Conservation (phyloP, 345 rosid genomes). For the Eucalyptus sideroxylon region DNA sequence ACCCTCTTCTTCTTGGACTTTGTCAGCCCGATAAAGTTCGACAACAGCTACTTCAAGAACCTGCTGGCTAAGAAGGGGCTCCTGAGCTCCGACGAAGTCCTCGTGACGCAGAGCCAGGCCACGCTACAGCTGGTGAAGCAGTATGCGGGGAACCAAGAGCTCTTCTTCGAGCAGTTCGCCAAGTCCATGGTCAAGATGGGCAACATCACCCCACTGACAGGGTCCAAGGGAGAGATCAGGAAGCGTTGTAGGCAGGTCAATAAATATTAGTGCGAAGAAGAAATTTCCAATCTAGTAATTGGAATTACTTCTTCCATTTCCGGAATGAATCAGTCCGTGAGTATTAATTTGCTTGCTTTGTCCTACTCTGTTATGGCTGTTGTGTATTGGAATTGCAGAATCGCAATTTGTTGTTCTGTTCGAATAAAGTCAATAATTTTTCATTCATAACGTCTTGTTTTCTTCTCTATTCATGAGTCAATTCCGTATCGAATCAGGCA, state of each 20-base stretch:
- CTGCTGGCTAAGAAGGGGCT: conserved; percentile 61
- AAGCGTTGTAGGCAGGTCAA: conserved; percentile 71
- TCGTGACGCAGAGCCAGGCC: conserved; percentile 37
- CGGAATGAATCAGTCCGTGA: not conserved
- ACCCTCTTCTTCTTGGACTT: conserved; percentile 55
- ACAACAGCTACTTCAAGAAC: conserved; percentile 81
- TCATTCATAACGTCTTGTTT: not conserved
- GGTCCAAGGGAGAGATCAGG: conserved; percentile 73
- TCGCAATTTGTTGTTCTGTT: not conserved
- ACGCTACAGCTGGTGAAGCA: conserved; percentile 63
- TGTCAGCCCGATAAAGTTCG: conserved; percentile 44
- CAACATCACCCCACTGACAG: conserved; percentile 73
- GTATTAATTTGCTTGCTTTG: not conserved
- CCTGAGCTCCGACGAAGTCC: conserved; percentile 70
- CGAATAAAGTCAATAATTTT: not conserved
- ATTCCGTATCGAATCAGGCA: not conserved
- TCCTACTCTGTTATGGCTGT: not conserved
- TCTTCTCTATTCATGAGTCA: not conserved
- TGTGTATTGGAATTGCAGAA: not conserved
- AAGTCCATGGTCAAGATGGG: conserved; percentile 91
- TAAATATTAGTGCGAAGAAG: conserved; percentile 1
- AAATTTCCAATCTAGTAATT: not conserved
- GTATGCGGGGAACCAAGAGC: conserved; percentile 48
- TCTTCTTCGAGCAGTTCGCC: conserved; percentile 70
- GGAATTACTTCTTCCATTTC: not conserved